Evolutionary conservation across 257 asterid genomes (phyloP).

Genomic region (Gardenia jasminoides): DNA sequence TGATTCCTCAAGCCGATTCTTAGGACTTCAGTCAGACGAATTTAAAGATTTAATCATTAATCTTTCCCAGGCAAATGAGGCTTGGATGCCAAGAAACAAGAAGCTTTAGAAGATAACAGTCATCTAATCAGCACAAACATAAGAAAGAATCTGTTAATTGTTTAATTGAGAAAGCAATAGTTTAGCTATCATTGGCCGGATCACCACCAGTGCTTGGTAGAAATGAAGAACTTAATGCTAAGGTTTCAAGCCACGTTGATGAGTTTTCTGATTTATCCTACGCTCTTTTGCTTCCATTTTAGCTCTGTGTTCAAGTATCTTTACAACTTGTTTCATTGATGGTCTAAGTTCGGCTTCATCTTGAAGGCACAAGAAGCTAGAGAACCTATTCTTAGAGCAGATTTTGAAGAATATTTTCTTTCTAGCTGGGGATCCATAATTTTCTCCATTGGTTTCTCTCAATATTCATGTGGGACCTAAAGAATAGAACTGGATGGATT

Average conservation of each 20-base stretch:
- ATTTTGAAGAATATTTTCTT: slow-evolving; percentile 51
- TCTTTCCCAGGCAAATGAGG: too few species aligned
- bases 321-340: slow-evolving; percentile 56
- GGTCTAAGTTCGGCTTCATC: slow-evolving; percentile 54
- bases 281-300: slow-evolving; percentile 41
- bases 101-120: too few species aligned
- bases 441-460: slow-evolving; percentile 44
- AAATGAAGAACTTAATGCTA: slow-evolving; percentile 41
- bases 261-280: slow-evolving; percentile 24
- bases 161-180: too few species aligned
- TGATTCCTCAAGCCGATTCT: too few species aligned
- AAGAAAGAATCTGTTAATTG: too few species aligned
- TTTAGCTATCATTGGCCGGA: too few species aligned
- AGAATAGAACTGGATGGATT: slow-evolving; percentile 52
- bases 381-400: slow-evolving; percentile 48
- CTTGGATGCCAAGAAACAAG: too few species aligned
- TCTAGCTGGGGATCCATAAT: slow-evolving; percentile 55
- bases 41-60: too few species aligned
- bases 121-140: too few species aligned
- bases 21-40: too few species aligned
- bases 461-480: slow-evolving; percentile 42
- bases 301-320: slow-evolving; percentile 34
- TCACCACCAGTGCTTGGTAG: slow-evolving; percentile 13
- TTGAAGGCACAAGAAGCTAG: slow-evolving; percentile 54
- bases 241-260: slow-evolving; percentile 25